Conservation (phyloP, 106 monocot genomes). For the Acorus calamus region DNA sequence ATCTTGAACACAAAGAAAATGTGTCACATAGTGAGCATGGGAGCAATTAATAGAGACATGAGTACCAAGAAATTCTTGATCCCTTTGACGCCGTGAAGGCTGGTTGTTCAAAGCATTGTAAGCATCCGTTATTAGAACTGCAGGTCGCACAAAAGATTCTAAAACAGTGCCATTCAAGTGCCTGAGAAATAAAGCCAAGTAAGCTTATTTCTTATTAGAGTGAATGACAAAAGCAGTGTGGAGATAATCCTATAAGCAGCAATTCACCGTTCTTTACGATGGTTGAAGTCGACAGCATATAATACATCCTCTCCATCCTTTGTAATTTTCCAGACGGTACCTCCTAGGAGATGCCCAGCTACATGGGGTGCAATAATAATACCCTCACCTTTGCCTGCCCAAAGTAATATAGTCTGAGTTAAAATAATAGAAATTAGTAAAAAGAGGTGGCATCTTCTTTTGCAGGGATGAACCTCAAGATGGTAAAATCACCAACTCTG, state of each 20-base stretch:
- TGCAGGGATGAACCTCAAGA: no score
- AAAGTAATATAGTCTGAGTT: not conserved
- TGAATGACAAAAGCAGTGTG: not conserved
- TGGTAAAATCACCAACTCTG: no score
- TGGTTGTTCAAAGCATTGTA: constrained; percentile 95
- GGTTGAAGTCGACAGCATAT: constrained; percentile 99
- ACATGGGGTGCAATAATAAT: constrained; percentile 98
- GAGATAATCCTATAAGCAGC: not conserved
- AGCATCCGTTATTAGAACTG: constrained; percentile 98
- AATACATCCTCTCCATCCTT: constrained; percentile 99
- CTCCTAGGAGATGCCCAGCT: constrained; percentile 95
- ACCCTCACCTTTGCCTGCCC: constrained; percentile 85
- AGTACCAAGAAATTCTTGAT: constrained; percentile 89
- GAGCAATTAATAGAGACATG: not conserved
- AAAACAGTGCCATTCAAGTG: constrained; percentile 96
- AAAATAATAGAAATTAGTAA: no score
- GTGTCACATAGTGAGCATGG: no score
- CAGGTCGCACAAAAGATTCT: constrained; percentile 95
- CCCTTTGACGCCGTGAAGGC: constrained; percentile 74
- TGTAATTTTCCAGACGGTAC: constrained; percentile 96
- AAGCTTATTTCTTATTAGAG: constrained; percentile 1
- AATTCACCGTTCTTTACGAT: constrained; percentile 84
- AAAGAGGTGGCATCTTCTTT: no score
- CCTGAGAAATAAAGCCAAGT: constrained; percentile 38
- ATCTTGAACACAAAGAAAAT: no score